A percentile compares a stretch with the other conserved stretches of the same genome.
phyloP scores from a whole-genome alignment of 495 filamentous ascomycete species.

The Trichocladium uniseriatum region DNA sequence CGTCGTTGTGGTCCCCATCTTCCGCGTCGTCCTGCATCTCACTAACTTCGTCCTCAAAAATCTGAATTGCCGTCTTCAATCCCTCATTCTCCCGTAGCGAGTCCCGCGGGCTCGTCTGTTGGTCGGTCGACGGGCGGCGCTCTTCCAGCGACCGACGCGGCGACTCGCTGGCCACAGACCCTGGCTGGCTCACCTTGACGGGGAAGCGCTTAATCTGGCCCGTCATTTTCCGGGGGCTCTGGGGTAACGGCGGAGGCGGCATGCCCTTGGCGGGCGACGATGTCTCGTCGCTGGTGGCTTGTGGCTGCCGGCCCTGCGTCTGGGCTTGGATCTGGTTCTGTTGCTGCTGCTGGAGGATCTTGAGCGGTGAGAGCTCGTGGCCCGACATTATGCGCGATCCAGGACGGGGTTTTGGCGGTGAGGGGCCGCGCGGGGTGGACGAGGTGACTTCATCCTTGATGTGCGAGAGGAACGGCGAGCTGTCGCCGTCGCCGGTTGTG shows the following conservation, averaged over 20 bases:
- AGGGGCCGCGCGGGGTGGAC: slow-evolving; percentile 16
- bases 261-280: slow-evolving; percentile 15
- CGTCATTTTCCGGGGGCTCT: slow-evolving; percentile 35
- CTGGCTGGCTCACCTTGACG: slow-evolving; percentile 35
- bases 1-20: slow-evolving; percentile 11
- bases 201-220: slow-evolving; percentile 47
- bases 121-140: slow-evolving; percentile 23
- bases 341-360: slow-evolving; percentile 33
- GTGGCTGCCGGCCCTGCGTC: slow-evolving; percentile 1
- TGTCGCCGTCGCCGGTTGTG: slow-evolving; percentile 14
- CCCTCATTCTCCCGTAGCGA: slow-evolving; percentile 34
- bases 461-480: slow-evolving; percentile 23
- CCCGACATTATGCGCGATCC: slow-evolving; percentile 40
- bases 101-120: slow-evolving; percentile 34
- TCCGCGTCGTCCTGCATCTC: slow-evolving; percentile 5
- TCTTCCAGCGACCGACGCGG: slow-evolving; percentile 9
- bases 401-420: slow-evolving; percentile 34
- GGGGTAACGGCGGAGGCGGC: slow-evolving; percentile 22
- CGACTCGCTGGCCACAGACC: slow-evolving; percentile 16
- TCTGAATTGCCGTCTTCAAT: slow-evolving; percentile 38
- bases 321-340: slow-evolving; percentile 12
- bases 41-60: slow-evolving; percentile 44
- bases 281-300: slow-evolving; percentile 11
- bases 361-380: slow-evolving; percentile 40
- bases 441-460: slow-evolving; percentile 19